A percentile compares a stretch with the other conserved stretches of the same genome.
phyloP scores from a whole-genome alignment of 805 yeast species.

The Candida ascalaphidarum region DNA sequence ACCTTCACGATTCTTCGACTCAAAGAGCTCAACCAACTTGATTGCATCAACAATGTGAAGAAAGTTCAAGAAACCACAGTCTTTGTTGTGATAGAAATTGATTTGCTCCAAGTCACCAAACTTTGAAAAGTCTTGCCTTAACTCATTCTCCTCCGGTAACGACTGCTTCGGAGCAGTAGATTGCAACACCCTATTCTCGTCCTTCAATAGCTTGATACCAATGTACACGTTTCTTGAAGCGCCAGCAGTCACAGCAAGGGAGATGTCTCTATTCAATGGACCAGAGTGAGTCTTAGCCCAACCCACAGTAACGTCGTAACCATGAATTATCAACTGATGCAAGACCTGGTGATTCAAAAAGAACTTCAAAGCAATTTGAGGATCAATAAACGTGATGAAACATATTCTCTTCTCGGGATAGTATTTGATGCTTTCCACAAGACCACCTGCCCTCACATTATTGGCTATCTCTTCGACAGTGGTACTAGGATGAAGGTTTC shows the following conservation, averaged over 20 bases:
- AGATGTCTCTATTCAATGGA: slow-evolving; percentile 45
- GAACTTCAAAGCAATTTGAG: slow-evolving; percentile 58
- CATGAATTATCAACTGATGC: slow-evolving; percentile 54
- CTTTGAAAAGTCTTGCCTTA: slow-evolving; percentile 50
- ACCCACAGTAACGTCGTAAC: slow-evolving; percentile 53
- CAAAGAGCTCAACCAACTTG: slow-evolving; percentile 51
- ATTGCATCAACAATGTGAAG: slow-evolving; percentile 57
- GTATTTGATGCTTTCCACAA: slow-evolving; percentile 49
- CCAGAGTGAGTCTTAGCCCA: slow-evolving; percentile 69
- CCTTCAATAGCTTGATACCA: slow-evolving; percentile 39
- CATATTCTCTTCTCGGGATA: slow-evolving; percentile 50
- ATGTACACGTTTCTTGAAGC: slow-evolving; percentile 74
- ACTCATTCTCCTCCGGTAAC: slow-evolving; percentile 34
- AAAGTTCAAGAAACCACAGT: slow-evolving; percentile 71
- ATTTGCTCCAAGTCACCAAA: slow-evolving; percentile 75
- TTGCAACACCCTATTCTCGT: slow-evolving; percentile 1
- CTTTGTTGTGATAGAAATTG: slow-evolving; percentile 58
- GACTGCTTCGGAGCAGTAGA: slow-evolving; percentile 3
- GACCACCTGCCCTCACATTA: slow-evolving; percentile 67
- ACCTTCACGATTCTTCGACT: slow-evolving; percentile 17
- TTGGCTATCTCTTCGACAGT: slow-evolving; percentile 70
- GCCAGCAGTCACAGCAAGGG: slow-evolving; percentile 60
- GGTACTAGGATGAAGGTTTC: slow-evolving; percentile 56
- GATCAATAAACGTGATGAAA: slow-evolving; percentile 61
- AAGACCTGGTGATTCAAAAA: slow-evolving; percentile 47